phyloP scores from a whole-genome alignment of 805 yeast genomes.

The Saturnispora quitensis region DNA sequence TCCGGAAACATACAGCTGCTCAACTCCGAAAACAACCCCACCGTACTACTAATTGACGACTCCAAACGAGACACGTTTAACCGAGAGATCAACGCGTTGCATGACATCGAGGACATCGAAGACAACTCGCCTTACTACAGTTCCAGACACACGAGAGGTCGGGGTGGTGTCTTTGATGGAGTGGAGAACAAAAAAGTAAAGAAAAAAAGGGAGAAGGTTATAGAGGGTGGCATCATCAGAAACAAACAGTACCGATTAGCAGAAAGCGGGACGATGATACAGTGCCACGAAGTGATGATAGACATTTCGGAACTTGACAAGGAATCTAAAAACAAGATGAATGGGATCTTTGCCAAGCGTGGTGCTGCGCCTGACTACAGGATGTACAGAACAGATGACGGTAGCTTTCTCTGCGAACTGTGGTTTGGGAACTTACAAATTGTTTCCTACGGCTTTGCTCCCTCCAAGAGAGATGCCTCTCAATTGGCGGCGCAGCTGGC shows the following conservation, averaged over 20 bases:
- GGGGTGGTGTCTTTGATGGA: slow-evolving; percentile 13
- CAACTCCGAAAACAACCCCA: slow-evolving; percentile 11
- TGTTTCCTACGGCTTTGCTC: slow-evolving; percentile 14
- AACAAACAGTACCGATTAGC: slow-evolving; percentile 4
- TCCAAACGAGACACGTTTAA: neutral
- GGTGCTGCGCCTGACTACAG: slow-evolving; percentile 10
- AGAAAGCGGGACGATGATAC: neutral
- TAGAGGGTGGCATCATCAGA: slow-evolving; percentile 10
- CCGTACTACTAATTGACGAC: slow-evolving; percentile 6
- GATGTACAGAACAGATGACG: slow-evolving; percentile 4
- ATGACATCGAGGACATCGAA: neutral
- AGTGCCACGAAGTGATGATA: slow-evolving; percentile 12
- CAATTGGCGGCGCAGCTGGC: slow-evolving; percentile 17
- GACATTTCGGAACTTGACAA: slow-evolving; percentile 8
- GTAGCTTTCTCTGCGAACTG: slow-evolving; percentile 10
- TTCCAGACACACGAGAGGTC: slow-evolving; percentile 9
- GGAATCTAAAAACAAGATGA: slow-evolving; percentile 13
- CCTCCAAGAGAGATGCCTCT: slow-evolving; percentile 10
- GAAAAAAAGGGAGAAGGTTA: neutral
- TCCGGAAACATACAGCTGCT: slow-evolving; percentile 9
- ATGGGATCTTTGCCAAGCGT: slow-evolving; percentile 8
- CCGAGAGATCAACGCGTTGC: slow-evolving; percentile 1
- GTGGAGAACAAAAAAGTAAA: slow-evolving; percentile 6
- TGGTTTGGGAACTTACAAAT: slow-evolving; percentile 11
- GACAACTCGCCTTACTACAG: slow-evolving; percentile 3